Conservation (phyloP, 345 rosid genomes). For the Hibiscus syriacus region DNA sequence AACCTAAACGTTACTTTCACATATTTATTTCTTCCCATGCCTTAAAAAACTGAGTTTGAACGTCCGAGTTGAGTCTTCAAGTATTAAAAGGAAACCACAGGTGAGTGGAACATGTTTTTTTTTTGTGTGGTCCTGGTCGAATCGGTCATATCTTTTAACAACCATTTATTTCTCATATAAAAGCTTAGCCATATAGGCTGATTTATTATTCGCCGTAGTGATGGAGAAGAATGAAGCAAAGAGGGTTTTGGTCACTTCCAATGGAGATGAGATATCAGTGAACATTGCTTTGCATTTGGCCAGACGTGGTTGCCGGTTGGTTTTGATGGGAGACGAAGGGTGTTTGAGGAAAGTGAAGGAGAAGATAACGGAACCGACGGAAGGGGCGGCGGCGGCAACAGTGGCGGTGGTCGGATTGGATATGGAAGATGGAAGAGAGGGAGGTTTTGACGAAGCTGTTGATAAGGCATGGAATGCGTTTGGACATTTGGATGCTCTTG, state of each 20-base stretch:
- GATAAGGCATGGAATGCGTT: conserved; percentile 46
- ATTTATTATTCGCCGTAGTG: too few relatives aligned
- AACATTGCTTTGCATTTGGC: conserved; percentile 68
- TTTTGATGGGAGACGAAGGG: conserved; percentile 65
- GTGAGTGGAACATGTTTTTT: too few relatives aligned
- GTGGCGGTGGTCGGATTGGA: conserved; percentile 58
- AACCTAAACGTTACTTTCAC: too few relatives aligned
- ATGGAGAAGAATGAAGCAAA: conserved; percentile 42
- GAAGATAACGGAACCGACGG: conserved; percentile 27
- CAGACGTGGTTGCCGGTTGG: conserved; percentile 83
- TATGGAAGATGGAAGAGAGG: conserved; percentile 69
- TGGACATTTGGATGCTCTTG: conserved; percentile 61
- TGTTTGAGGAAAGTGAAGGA: conserved; percentile 35
- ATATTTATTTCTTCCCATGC: too few relatives aligned
- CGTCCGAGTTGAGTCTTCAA: too few relatives aligned
- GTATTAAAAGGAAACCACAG: too few relatives aligned
- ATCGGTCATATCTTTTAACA: not conserved
- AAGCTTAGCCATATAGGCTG: not conserved
- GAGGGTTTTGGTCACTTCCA: conserved; percentile 72
- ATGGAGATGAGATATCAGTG: conserved; percentile 65
- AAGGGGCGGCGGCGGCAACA: conserved; percentile 19
- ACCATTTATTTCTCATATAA: not conserved
- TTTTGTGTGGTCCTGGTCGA: too few relatives aligned
- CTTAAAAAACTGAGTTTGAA: too few relatives aligned
- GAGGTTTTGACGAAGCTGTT: conserved; percentile 58